Conservation (phyloP, 768 basidiomycete genomes). For the Lentinula guzmanii region DNA sequence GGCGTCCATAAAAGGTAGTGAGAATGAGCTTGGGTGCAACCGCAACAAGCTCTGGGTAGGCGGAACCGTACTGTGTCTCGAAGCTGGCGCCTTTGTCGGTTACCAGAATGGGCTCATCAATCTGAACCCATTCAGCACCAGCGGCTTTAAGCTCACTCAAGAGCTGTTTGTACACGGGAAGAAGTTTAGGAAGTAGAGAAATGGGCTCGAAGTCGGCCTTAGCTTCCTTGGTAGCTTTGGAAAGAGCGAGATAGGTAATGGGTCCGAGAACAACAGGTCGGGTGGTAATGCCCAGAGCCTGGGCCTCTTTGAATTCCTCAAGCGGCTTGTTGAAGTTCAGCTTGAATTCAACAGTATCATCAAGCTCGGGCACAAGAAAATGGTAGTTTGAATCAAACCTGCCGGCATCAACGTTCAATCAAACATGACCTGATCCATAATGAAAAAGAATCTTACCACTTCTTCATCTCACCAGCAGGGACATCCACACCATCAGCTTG, state of each 20-base stretch:
- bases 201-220: slow-evolving; percentile 84
- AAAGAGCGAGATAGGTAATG: slow-evolving; percentile 89
- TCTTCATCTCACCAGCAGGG: slow-evolving; percentile 98
- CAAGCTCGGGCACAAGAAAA: slow-evolving; percentile 96
- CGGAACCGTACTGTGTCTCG: slow-evolving; percentile 72
- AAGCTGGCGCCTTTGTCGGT: slow-evolving; percentile 76
- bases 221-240: slow-evolving; percentile 86
- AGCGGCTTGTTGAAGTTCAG: slow-evolving; percentile 94
- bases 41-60: slow-evolving; percentile 76
- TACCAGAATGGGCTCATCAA: slow-evolving; percentile 96
- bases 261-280: slow-evolving; percentile 97
- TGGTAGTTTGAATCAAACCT: slow-evolving; percentile 99
- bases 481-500: slow-evolving; percentile 94
- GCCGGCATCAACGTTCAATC: not conserved
- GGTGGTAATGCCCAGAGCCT: slow-evolving; percentile 81
- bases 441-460: slow-evolving; percentile 62
- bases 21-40: slow-evolving; percentile 89
- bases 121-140: slow-evolving; percentile 91
- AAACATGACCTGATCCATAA: not conserved
- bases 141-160: slow-evolving; percentile 86
- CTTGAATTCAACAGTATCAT: slow-evolving; percentile 87
- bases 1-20: slow-evolving; percentile 95
- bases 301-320: slow-evolving; percentile 91
- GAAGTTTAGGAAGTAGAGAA: slow-evolving; percentile 80
- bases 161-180: slow-evolving; percentile 89